These are phyloP conservation scores for Hyaloscypha hepaticicola DNA, from an alignment of 495 filamentous ascomycete species.

Conservation along the genomic window DNA sequence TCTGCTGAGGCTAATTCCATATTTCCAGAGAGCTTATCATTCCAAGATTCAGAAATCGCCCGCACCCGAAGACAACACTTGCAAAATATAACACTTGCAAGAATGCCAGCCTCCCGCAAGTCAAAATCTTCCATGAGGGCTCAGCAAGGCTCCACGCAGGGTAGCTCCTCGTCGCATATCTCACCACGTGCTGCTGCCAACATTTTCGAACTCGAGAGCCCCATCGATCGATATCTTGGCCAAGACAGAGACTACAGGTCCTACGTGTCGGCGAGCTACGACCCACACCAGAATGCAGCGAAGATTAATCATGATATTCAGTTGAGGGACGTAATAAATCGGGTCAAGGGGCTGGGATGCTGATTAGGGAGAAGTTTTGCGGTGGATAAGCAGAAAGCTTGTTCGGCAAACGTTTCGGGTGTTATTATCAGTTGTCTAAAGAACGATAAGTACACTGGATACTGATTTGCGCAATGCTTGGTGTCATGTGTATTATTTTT, in stretches of 20 bases:
- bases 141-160: neutral
- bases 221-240: constrained; percentile 1
- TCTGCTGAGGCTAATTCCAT: neutral
- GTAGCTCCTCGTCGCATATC: neutral
- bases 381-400: neutral
- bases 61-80: neutral
- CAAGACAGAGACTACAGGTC: constrained; percentile 3
- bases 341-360: neutral
- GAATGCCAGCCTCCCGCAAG: neutral
- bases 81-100: neutral
- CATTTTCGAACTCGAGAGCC: neutral
- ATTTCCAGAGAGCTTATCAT: neutral
- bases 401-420: neutral
- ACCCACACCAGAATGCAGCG: neutral
- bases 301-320: neutral
- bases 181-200: neutral
- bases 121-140: neutral
- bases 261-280: neutral
- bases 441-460: neutral
- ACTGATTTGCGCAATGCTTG: too few species aligned
- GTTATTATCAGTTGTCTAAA: neutral
- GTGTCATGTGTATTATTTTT: too few species aligned
- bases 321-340: neutral
- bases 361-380: neutral
- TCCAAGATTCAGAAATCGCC: neutral